These are phyloP conservation scores for Thalassiosira livingstoniorum DNA, from an alignment of 352 stramenopile genomes.

Conservation along the genomic window DNA sequence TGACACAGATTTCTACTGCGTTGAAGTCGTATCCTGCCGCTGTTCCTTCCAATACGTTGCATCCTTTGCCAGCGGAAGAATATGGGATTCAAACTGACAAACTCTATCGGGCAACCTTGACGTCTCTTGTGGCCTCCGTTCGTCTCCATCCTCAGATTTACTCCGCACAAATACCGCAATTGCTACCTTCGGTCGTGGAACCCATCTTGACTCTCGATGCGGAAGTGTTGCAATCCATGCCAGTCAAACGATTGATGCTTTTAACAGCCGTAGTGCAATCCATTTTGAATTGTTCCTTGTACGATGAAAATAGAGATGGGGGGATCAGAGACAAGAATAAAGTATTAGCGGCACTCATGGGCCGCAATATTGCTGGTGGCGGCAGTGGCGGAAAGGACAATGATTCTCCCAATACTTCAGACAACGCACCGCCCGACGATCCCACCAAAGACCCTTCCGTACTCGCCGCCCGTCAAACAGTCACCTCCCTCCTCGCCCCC, in stretches of 20 bases:
- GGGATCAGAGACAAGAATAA: conserved; percentile 14
- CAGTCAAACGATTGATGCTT: conserved; percentile 44
- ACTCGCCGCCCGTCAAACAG: conserved; percentile 19
- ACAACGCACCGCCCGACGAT: background rate
- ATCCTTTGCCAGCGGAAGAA: conserved; percentile 15
- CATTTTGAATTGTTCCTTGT: conserved; percentile 23
- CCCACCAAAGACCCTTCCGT: conserved; percentile 18
- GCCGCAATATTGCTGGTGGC: background rate
- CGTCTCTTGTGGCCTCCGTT: conserved; percentile 20
- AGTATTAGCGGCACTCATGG: conserved; percentile 28
- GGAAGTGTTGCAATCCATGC: conserved; percentile 31
- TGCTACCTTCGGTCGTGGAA: conserved; percentile 34
- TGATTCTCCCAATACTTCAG: conserved; percentile 3
- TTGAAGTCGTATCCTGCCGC: conserved; percentile 16
- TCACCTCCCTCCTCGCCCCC: conserved; percentile 21
- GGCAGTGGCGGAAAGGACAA: background rate
- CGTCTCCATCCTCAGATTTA: conserved; percentile 30
- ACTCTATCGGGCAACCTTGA: conserved; percentile 33
- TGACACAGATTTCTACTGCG: conserved; percentile 29
- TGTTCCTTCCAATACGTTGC: background rate
- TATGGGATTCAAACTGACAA: conserved; percentile 32
- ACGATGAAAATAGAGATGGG: conserved; percentile 26
- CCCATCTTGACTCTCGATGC: conserved; percentile 21
- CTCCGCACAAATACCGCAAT: conserved; percentile 20
- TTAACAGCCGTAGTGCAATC: conserved; percentile 30